Conservation (phyloP, 2,329 filamentous ascomycete species). For the Alternaria burnsii region DNA sequence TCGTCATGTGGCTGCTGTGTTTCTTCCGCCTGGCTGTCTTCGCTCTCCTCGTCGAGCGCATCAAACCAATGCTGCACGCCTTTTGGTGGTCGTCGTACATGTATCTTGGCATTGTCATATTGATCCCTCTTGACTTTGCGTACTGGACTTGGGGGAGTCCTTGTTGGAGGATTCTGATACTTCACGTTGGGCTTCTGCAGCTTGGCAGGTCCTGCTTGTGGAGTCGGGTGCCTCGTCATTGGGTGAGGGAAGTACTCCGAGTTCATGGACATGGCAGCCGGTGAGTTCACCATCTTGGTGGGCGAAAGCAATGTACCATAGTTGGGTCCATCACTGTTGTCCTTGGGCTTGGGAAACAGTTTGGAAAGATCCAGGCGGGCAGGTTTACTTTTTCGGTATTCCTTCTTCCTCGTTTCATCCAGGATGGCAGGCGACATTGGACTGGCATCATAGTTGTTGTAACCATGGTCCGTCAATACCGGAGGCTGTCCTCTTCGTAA, state of each 20-base stretch:
- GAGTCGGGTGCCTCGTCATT: conserved; percentile 44
- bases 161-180: conserved; percentile 25
- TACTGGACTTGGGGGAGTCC: conserved; percentile 31
- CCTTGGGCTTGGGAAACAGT: conserved; percentile 51
- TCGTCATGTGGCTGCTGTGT: conserved; percentile 20
- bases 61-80: conserved; percentile 63
- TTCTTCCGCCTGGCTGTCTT: conserved; percentile 36
- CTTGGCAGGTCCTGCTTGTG: conserved; percentile 27
- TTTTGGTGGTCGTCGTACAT: conserved; percentile 57
- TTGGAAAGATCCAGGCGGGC: conserved; percentile 53
- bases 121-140: conserved; percentile 47
- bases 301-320: conserved; percentile 47
- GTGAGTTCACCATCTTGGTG: conserved; percentile 52
- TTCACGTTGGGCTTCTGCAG: conserved; percentile 35
- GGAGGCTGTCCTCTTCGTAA: conserved; percentile 50
- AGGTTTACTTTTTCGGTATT: conserved; percentile 46
- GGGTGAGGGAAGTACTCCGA: conserved; percentile 50
- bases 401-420: conserved; percentile 28
- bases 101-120: conserved; percentile 57
- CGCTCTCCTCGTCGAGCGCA: conserved; percentile 53
- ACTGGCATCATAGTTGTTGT: conserved; percentile 24
- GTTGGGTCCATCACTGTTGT: conserved; percentile 27
- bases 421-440: conserved; percentile 34
- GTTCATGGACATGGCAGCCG: conserved; percentile 49
- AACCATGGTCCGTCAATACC: conserved; percentile 27